Conservation (phyloP, 2,329 filamentous ascomycete genomes). For the Gaeumannomyces tritici region DNA sequence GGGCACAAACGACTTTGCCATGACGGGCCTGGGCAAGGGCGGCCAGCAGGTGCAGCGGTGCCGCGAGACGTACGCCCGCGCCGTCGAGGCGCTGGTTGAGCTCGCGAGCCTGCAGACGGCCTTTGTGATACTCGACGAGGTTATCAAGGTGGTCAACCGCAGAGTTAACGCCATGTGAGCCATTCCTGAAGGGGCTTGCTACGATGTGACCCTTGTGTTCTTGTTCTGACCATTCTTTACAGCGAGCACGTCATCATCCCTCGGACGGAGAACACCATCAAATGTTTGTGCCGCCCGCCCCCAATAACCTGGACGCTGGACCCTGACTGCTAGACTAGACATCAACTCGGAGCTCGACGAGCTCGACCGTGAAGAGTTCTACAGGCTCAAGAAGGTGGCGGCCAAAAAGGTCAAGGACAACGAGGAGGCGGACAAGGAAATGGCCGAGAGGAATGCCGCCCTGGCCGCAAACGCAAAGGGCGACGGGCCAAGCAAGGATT, state of each 20-base stretch:
- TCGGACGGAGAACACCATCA: slow-evolving; percentile 98
- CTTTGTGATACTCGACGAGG: slow-evolving; percentile 95
- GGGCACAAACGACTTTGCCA: slow-evolving; percentile 87
- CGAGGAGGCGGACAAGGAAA: slow-evolving; percentile 62
- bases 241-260: slow-evolving; percentile 94
- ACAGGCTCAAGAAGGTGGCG: slow-evolving; percentile 89
- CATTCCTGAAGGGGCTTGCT: not conserved
- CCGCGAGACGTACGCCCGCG: slow-evolving; percentile 89
- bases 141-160: slow-evolving; percentile 98
- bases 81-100: slow-evolving; percentile 92
- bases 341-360: slow-evolving; percentile 99
- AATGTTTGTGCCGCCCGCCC: slow-evolving; percentile 47
- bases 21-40: slow-evolving; percentile 93
- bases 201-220: not conserved
- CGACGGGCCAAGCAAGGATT: slow-evolving; percentile 22
- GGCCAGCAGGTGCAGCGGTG: slow-evolving; percentile 94
- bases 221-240: not conserved
- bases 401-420: slow-evolving; percentile 74
- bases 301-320: not conserved
- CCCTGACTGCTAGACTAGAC: slow-evolving; percentile 34
- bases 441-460: slow-evolving; percentile 61
- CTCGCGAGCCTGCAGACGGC: slow-evolving; percentile 91
- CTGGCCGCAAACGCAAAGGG: not conserved
- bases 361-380: slow-evolving; percentile 95
- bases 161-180: slow-evolving; percentile 92